phyloP scores from a whole-genome alignment of 441 rosid genomes.

The Euphorbia celastroides region DNA sequence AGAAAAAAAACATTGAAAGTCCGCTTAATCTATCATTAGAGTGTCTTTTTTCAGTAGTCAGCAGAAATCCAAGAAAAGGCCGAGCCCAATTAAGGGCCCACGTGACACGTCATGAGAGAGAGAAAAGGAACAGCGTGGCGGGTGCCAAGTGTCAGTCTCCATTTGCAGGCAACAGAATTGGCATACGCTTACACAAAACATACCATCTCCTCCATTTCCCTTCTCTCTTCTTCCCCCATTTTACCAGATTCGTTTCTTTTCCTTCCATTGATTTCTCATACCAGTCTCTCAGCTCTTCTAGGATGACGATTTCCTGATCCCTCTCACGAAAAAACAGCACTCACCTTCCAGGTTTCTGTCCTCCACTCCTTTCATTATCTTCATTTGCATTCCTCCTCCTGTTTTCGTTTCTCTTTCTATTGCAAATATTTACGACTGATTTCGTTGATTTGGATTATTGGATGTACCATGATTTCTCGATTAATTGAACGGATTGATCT shows the following conservation, averaged over 20 bases:
- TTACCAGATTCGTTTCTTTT: background rate
- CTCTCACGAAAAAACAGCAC: background rate
- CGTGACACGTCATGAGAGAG: conserved; percentile 2
- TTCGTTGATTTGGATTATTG: no score
- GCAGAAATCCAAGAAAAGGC: background rate
- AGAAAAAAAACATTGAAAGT: no score
- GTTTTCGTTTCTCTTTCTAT: no score
- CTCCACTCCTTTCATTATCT: background rate
- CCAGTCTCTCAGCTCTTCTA: background rate
- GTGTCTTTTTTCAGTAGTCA: no score
- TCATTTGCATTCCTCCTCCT: no score
- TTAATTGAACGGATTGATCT: background rate
- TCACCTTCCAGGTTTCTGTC: background rate
- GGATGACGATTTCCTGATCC: background rate
- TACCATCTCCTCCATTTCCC: no score
- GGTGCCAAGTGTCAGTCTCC: conserved; percentile 8
- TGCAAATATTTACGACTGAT: no score
- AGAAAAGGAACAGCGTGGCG: background rate
- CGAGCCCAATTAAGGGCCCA: background rate
- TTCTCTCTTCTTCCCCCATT: background rate
- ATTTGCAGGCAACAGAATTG: conserved; percentile 4
- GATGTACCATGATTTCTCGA: background rate
- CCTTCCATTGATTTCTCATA: background rate
- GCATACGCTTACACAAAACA: background rate
- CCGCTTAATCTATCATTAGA: no score